Evolutionary conservation across 805 yeast species (phyloP).

Genomic region (Hermanozyma aechmeae): DNA sequence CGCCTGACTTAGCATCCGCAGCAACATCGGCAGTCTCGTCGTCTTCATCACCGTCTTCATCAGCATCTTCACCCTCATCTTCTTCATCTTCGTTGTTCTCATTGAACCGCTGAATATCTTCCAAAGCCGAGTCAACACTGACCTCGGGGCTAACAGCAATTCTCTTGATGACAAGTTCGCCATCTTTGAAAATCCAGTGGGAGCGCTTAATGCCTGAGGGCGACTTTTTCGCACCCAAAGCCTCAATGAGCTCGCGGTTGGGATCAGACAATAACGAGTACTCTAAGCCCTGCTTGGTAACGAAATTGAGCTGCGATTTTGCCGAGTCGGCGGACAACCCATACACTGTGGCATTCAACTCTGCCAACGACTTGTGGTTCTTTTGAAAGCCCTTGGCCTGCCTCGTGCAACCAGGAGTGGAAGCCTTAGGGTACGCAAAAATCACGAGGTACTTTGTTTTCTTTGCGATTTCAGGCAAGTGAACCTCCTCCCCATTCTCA

Average conservation of each 20-base stretch:
- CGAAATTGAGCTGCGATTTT: constrained; percentile 67
- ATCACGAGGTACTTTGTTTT: constrained; percentile 27
- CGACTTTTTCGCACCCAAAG: constrained; percentile 74
- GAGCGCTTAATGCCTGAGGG: constrained; percentile 77
- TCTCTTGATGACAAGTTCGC: constrained; percentile 48
- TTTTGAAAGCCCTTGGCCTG: constrained; percentile 88
- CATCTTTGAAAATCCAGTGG: constrained; percentile 85
- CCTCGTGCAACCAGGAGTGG: constrained; percentile 68
- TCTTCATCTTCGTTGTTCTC: constrained; percentile 7
- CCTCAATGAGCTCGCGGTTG: constrained; percentile 51
- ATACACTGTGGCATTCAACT: constrained; percentile 48
- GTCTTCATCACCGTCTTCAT: constrained; percentile 11
- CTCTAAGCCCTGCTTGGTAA: constrained; percentile 62
- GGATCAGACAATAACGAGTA: constrained; percentile 77
- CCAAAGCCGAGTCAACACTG: constrained; percentile 52
- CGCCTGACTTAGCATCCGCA: constrained; percentile 7
- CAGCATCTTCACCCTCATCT: constrained; percentile 2
- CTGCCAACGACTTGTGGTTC: constrained; percentile 42
- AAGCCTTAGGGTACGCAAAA: constrained; percentile 9
- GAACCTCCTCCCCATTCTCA: constrained; percentile 57
- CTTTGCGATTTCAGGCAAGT: constrained; percentile 20
- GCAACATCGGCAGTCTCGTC: constrained; percentile 3
- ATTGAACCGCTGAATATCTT: constrained; percentile 40
- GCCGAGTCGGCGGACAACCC: constrained; percentile 85
- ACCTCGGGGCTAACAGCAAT: constrained; percentile 42